Evolutionary conservation across 371 early-diverging fungal genomes (phyloP), one percentile per base, ranked within the genome.

Genomic region (Sporodiniella umbellata): DNA sequence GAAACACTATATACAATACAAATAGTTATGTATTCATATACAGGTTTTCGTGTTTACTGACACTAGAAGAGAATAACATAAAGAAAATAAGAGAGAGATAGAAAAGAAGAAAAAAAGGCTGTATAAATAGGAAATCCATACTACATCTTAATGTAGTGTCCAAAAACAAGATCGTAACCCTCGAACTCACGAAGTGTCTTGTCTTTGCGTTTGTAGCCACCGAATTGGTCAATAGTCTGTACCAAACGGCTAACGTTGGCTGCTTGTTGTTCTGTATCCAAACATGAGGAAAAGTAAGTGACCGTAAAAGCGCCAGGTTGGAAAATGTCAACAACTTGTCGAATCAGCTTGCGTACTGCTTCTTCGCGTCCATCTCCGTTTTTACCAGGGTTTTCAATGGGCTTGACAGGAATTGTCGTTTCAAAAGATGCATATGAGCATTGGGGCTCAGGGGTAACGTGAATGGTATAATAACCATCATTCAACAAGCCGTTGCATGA

Each of bases 351-450:
- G 10, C 30, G 30, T 7, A 28, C 30, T 28, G 78, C 56, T 54
- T 85, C 74, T 44, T 57, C 47, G 2, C 53, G 70, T 70, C 81
- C 53, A 46, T 52, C 45, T 54, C 68, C 69, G 37, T 56, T 53
- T n/a, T 28, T 30, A 43, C 66, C 65, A 8, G 75, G 60, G n/a
- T n/a, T n/a, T 8, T 59, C 30, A 4, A 28, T 4, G 10, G 30
- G 45, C 23, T 60, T 50, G 24, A 87, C 79, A 12, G 93, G 88
- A 45, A 94, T 81, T 60, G 90, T 93, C 42, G 93, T 91, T 72
- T 96, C 97, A 64, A 96, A 95, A 33, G 92, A 91, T 30, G 97
- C 97, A 61, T 95, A 96, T n/a, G 95, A 95, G 84, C 94, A 96
- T 54, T 81, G 74, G 18, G 81, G 85, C 70, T 96, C 97, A n/a